These are phyloP conservation scores for Vigna reflexopilosa DNA, from an alignment of 306 rosid genomes.

Conservation along the genomic window DNA sequence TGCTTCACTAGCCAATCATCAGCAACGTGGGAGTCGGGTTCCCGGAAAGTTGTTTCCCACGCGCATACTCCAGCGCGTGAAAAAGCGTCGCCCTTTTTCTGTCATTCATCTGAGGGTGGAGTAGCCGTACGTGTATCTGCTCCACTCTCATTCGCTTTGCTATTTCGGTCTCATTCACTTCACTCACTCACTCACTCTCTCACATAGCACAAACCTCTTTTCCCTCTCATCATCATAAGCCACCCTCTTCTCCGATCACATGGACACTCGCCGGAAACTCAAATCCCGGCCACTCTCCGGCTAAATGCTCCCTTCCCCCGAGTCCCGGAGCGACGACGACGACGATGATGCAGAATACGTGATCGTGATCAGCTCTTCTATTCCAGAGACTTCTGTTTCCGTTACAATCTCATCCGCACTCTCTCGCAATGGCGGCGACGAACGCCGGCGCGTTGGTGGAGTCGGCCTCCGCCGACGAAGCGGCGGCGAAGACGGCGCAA, in stretches of 20 bases:
- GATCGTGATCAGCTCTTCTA: background rate
- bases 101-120: constrained; percentile 28
- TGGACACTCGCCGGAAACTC: constrained; percentile 61
- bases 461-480: constrained; percentile 61
- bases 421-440: constrained; percentile 70
- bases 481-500: constrained; percentile 69
- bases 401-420: constrained; percentile 1
- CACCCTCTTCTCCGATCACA: constrained; percentile 40
- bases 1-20: constrained; percentile 58
- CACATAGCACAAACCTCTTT: background rate
- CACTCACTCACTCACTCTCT: background rate
- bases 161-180: constrained; percentile 41
- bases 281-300: constrained; percentile 52
- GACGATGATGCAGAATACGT: constrained; percentile 31
- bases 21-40: constrained; percentile 54
- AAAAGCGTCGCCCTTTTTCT: constrained; percentile 39
- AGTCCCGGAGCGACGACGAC: constrained; percentile 2
- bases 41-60: constrained; percentile 49
- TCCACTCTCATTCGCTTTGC: constrained; percentile 50
- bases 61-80: constrained; percentile 53
- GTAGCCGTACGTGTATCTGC: constrained; percentile 39
- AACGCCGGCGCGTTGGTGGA: constrained; percentile 55
- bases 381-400: background rate
- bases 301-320: constrained; percentile 48
- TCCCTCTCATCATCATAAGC: background rate